These are phyloP conservation scores for Flaveria robusta DNA, from an alignment of 129 eudicot species.

Conservation along the genomic window DNA sequence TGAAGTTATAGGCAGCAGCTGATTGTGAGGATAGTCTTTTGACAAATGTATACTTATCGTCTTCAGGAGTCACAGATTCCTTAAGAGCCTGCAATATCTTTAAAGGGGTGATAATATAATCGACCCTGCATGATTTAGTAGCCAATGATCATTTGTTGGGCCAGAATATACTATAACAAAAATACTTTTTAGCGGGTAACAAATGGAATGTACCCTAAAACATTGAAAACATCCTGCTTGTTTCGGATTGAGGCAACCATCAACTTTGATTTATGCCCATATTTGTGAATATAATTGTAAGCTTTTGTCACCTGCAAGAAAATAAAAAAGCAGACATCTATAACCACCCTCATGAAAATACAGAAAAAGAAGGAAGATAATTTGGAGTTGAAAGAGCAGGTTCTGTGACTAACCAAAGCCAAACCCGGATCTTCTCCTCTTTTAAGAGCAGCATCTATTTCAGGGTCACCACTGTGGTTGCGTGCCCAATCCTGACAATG, in stretches of 20 bases:
- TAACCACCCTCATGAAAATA: conserved; percentile 11
- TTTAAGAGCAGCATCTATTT: conserved; percentile 79
- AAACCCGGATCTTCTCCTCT: conserved; percentile 99
- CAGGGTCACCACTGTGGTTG: conserved; percentile 86
- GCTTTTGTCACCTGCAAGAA: conserved; percentile 78
- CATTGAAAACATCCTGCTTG: conserved; percentile 88
- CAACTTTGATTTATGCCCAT: conserved; percentile 85
- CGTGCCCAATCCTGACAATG: conserved; percentile 88
- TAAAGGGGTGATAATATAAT: conserved; percentile 87
- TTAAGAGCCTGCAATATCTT: conserved; percentile 93
- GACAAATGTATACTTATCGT: conserved; percentile 76
- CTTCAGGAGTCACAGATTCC: conserved; percentile 86
- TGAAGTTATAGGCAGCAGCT: conserved; percentile 80
- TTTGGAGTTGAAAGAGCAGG: conserved; percentile 7
- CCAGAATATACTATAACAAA: neutral
- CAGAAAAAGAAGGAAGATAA: neutral
- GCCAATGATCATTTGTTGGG: conserved; percentile 8
- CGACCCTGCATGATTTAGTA: conserved; percentile 61
- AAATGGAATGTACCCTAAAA: conserved; percentile 59
- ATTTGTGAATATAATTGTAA: conserved; percentile 89
- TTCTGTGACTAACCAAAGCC: conserved; percentile 74
- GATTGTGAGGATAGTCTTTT: conserved; percentile 75
- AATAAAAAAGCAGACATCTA: neutral
- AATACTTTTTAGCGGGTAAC: neutral
- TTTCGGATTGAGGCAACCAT: conserved; percentile 98